Conservation (phyloP, 202 grass and related monocot genomes). For the Musa balbisiana region DNA sequence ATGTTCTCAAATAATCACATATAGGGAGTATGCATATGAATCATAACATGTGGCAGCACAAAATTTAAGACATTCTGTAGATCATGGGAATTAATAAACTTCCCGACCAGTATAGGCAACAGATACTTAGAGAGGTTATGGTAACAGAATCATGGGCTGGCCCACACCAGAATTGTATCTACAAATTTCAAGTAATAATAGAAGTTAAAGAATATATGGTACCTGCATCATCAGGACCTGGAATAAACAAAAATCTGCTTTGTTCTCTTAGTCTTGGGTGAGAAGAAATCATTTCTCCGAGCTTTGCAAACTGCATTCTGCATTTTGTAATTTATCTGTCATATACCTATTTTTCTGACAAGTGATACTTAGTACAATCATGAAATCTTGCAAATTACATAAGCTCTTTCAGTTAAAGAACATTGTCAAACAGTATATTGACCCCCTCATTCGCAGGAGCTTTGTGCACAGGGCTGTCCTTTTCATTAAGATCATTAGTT, state of each 20-base stretch:
- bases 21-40: neutral
- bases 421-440: neutral
- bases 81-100: neutral
- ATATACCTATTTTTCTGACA: neutral
- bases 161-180: neutral
- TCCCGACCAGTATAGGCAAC: neutral
- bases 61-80: neutral
- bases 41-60: neutral
- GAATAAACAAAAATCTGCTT: conserved; percentile 81
- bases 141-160: too few species aligned
- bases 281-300: conserved; percentile 80
- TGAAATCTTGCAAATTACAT: too few species aligned
- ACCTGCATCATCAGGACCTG: conserved; percentile 92
- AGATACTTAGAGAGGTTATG: too few species aligned
- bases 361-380: neutral
- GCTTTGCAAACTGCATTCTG: conserved; percentile 87
- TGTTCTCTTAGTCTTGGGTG: conserved; percentile 68
- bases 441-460: neutral
- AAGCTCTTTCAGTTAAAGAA: too few species aligned
- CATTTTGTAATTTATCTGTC: conserved; percentile 7
- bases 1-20: neutral
- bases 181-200: conserved; percentile 2
- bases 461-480: neutral
- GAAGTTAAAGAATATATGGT: conserved; percentile 21
- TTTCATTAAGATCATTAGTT: neutral